Conservation (phyloP, 768 basidiomycete species). For the Phlebiopsis flavidoalba region DNA sequence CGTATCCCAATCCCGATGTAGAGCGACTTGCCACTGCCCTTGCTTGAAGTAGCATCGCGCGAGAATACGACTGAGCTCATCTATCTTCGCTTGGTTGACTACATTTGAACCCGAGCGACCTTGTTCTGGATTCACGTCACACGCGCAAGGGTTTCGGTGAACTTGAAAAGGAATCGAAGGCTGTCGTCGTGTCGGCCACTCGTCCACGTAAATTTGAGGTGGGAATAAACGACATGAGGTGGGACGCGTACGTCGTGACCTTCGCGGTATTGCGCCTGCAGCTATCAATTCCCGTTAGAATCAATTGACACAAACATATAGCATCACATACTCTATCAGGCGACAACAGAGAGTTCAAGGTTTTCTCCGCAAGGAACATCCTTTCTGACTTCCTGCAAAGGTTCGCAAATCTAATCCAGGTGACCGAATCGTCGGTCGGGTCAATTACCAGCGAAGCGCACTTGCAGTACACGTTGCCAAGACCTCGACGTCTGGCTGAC, state of each 20-base stretch:
- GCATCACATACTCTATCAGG: slow-evolving; percentile 52
- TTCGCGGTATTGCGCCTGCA: slow-evolving; percentile 45
- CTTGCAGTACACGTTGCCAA: slow-evolving; percentile 98
- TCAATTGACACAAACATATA: not conserved
- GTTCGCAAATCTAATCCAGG: slow-evolving; percentile 99
- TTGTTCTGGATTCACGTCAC: slow-evolving; percentile 70
- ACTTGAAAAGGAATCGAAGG: slow-evolving; percentile 76
- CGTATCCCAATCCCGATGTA: slow-evolving; percentile 77
- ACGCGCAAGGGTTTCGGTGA: slow-evolving; percentile 67
- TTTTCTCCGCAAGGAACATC: slow-evolving; percentile 94
- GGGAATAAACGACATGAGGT: slow-evolving; percentile 93
- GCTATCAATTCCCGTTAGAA: slow-evolving; percentile 17
- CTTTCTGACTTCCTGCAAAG: slow-evolving; percentile 93
- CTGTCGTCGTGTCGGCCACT: slow-evolving; percentile 73
- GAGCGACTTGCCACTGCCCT: slow-evolving; percentile 87
- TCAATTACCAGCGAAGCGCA: slow-evolving; percentile 89
- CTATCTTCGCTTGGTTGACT: slow-evolving; percentile 45
- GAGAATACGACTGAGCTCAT: slow-evolving; percentile 78
- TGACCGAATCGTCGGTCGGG: slow-evolving; percentile 90
- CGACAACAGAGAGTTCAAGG: slow-evolving; percentile 85
- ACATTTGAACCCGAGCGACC: slow-evolving; percentile 42
- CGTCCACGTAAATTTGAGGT: slow-evolving; percentile 95
- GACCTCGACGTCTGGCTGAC: slow-evolving; percentile 97
- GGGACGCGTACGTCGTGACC: slow-evolving; percentile 64
- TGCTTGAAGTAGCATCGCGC: slow-evolving; percentile 96